These are phyloP conservation scores for Amanita exitialis DNA, from an alignment of 768 basidiomycete genomes.

Conservation along the genomic window DNA sequence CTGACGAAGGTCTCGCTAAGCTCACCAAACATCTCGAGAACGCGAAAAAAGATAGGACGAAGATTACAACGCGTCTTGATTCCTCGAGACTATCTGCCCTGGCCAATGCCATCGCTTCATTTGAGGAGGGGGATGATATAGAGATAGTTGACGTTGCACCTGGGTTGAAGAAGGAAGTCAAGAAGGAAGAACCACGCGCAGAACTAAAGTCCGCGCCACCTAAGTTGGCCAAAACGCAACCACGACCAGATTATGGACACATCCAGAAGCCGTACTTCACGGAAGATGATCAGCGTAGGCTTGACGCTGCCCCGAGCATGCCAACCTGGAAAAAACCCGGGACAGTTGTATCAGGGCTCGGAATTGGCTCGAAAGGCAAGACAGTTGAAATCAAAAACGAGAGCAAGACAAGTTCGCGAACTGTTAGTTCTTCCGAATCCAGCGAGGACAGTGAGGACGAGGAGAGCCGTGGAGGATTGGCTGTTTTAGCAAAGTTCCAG, in stretches of 20 bases:
- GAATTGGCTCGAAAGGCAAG: not conserved
- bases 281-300: conserved; percentile 14
- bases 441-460: conserved; percentile 42
- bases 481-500: conserved; percentile 47
- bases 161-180: conserved; percentile 1
- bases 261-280: conserved; percentile 14
- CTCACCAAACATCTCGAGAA: conserved; percentile 56
- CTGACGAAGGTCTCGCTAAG: conserved; percentile 46
- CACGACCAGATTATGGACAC: not conserved
- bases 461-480: conserved; percentile 34
- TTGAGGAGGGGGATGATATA: conserved; percentile 53
- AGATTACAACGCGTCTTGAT: conserved; percentile 44
- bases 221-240: not conserved
- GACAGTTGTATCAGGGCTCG: not conserved
- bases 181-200: not conserved
- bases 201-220: not conserved
- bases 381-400: conserved; percentile 5
- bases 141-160: conserved; percentile 15
- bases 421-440: conserved; percentile 24
- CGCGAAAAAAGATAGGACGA: conserved; percentile 39
- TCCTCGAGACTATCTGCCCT: conserved; percentile 51
- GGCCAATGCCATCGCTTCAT: conserved; percentile 54
- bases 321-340: conserved; percentile 8
- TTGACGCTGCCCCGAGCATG: conserved; percentile 1
- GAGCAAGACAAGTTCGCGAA: not conserved